A percentile compares a stretch with the other conserved stretches of the same genome.
These are phyloP conservation scores for Boletus sp. DNA, from an alignment of 768 basidiomycete species.

Conservation along the genomic window DNA sequence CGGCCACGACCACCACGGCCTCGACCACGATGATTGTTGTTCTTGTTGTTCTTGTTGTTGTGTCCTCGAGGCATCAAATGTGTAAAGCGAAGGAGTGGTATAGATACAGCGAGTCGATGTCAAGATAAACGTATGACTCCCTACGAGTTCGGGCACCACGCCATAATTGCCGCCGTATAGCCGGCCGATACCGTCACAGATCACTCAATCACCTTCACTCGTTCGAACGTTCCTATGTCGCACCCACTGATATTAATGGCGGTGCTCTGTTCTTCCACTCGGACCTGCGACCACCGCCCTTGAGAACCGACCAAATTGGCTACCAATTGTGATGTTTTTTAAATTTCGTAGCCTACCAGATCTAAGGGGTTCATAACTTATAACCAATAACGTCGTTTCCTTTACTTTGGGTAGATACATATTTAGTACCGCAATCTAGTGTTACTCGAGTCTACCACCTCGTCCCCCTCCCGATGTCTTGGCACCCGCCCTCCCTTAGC, in stretches of 20 bases:
- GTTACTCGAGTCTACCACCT: too few species aligned
- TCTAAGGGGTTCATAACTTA: too few species aligned
- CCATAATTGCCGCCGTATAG: background rate
- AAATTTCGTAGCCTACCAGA: too few species aligned
- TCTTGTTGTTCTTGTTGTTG: constrained; percentile 12
- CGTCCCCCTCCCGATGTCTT: constrained; percentile 75
- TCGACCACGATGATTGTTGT: constrained; percentile 21
- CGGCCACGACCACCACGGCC: constrained; percentile 22
- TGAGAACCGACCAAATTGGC: too few species aligned
- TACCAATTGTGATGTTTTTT: too few species aligned
- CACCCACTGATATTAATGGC: background rate
- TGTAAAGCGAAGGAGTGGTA: background rate
- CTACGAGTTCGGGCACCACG: background rate
- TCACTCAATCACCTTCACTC: too few species aligned
- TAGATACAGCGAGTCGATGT: constrained; percentile 4
- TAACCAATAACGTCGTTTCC: too few species aligned
- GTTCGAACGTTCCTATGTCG: too few species aligned
- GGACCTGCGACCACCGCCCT: too few species aligned
- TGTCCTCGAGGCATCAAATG: constrained; percentile 18
- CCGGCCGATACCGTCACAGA: background rate
- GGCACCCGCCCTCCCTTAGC: constrained; percentile 32
- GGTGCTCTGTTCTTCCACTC: background rate
- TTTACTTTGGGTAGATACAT: too few species aligned
- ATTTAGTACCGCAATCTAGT: too few species aligned
- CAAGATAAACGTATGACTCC: background rate